These are phyloP conservation scores for Carex arenaria DNA, from an alignment of 202 grass and related monocot genomes.

Conservation along the genomic window DNA sequence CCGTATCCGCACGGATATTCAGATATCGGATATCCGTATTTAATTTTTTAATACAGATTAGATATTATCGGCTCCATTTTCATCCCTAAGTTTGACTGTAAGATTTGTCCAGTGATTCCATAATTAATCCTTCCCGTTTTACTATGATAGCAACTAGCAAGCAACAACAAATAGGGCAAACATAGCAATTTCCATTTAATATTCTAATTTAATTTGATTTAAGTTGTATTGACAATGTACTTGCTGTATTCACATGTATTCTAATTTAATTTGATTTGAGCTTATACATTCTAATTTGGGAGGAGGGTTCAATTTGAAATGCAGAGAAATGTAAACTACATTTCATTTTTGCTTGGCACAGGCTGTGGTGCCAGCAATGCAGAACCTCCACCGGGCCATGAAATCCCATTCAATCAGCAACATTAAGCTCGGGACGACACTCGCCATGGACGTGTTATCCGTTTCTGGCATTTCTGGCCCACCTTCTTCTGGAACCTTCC, in stretches of 20 bases:
- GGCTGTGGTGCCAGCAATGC: conserved; percentile 66
- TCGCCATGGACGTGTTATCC: conserved; percentile 51
- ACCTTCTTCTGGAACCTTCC: conserved; percentile 57
- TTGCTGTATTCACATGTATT: not conserved
- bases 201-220: not conserved
- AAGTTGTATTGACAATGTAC: not conserved
- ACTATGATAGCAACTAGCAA: too few relatives aligned
- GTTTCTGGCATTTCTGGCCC: conserved; percentile 23
- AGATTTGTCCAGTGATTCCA: not conserved
- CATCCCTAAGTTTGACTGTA: not conserved
- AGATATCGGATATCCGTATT: too few relatives aligned
- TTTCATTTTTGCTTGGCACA: conserved; percentile 31
- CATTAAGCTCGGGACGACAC: conserved; percentile 79
- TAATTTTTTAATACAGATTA: too few relatives aligned
- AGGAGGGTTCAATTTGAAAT: conserved; percentile 53
- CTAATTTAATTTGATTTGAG: conserved; percentile 39
- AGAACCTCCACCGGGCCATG: conserved; percentile 59
- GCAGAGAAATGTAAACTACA: conserved; percentile 54
- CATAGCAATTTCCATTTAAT: not conserved
- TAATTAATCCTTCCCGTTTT: too few relatives aligned
- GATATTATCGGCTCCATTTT: too few relatives aligned
- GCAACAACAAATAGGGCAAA: too few relatives aligned
- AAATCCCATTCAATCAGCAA: conserved; percentile 30
- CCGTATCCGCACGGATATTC: too few relatives aligned
- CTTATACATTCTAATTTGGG: conserved; percentile 37